Evolutionary conservation across 345 rosid species (phyloP).

Genomic region (Leavenworthia alabamica): DNA sequence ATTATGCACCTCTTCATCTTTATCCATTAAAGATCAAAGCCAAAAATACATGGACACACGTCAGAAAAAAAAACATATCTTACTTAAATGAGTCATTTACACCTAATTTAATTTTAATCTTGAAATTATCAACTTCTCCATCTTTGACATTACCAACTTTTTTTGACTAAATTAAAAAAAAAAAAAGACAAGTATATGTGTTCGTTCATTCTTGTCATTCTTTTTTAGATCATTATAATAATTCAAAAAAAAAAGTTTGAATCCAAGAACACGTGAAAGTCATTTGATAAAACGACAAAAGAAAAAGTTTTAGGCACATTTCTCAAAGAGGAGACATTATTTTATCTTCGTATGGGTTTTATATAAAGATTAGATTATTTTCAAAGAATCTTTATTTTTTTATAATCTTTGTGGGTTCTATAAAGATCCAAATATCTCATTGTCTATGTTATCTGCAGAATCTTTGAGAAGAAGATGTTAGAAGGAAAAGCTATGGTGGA

Average conservation of each 20-base stretch:
- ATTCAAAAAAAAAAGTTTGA: neutral
- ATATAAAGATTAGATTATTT: constrained; percentile 10
- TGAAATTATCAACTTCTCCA: neutral
- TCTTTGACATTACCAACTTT: constrained; percentile 2
- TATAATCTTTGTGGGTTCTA: constrained; percentile 9
- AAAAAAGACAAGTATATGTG: neutral
- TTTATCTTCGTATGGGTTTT: constrained; percentile 23
- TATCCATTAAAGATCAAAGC: constrained; percentile 29
- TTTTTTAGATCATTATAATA: neutral
- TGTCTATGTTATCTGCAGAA: neutral
- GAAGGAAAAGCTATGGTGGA: constrained; percentile 71
- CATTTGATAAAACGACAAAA: constrained; percentile 16
- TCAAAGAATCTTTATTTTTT: constrained; percentile 4
- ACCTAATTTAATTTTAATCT: neutral
- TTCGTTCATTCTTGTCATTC: neutral
- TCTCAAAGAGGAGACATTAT: constrained; percentile 7
- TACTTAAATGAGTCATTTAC: constrained; percentile 15
- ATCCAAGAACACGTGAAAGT: constrained; percentile 16
- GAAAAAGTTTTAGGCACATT: constrained; percentile 16
- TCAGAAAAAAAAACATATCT: neutral
- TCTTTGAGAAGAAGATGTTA: constrained; percentile 39
- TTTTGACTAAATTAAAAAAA: constrained; percentile 1
- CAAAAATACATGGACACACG: constrained; percentile 22
- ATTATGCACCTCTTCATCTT: constrained; percentile 32
- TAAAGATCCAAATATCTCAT: constrained; percentile 17